A percentile compares a stretch with the other conserved stretches of the same genome.
phyloP scores from a whole-genome alignment of 495 filamentous ascomycete species.

The Neurospora sp. region DNA sequence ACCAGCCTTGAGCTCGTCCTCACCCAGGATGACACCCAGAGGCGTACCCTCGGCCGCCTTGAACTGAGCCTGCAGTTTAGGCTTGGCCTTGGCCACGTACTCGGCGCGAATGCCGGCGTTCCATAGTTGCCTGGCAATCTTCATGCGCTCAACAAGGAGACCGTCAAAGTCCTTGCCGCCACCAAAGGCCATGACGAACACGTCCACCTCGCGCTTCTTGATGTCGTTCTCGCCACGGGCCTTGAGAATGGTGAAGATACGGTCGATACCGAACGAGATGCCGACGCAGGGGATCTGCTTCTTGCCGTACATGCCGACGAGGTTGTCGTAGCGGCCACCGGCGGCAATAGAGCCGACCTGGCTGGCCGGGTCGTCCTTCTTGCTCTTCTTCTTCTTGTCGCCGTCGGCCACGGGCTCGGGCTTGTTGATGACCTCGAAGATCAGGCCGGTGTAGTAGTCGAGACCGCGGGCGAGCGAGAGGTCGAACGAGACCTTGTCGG shows the following conservation, averaged over 20 bases:
- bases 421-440: conserved; percentile 69
- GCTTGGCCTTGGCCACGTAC: conserved; percentile 71
- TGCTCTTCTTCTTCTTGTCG: conserved; percentile 1
- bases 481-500: conserved; percentile 68
- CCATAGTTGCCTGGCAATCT: conserved; percentile 61
- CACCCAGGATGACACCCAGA: conserved; percentile 70
- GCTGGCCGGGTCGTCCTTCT: neutral
- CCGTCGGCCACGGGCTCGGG: neutral
- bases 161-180: conserved; percentile 69
- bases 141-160: conserved; percentile 67
- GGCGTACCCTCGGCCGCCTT: conserved; percentile 69
- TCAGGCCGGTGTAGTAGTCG: conserved; percentile 91
- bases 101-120: conserved; percentile 67
- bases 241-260: conserved; percentile 87
- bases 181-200: conserved; percentile 88
- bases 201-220: conserved; percentile 67
- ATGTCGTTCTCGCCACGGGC: conserved; percentile 45
- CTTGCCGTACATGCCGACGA: conserved; percentile 92
- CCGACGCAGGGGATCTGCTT: conserved; percentile 81
- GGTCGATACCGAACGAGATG: conserved; percentile 89
- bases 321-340: conserved; percentile 85
- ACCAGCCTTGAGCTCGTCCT: conserved; percentile 68
- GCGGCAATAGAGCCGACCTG: conserved; percentile 66
- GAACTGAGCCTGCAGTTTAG: conserved; percentile 70
- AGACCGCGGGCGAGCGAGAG: conserved; percentile 75